Evolutionary conservation across 2,329 filamentous ascomycete species (phyloP).

Genomic region (Aspergillus oerlinghausenensis): DNA sequence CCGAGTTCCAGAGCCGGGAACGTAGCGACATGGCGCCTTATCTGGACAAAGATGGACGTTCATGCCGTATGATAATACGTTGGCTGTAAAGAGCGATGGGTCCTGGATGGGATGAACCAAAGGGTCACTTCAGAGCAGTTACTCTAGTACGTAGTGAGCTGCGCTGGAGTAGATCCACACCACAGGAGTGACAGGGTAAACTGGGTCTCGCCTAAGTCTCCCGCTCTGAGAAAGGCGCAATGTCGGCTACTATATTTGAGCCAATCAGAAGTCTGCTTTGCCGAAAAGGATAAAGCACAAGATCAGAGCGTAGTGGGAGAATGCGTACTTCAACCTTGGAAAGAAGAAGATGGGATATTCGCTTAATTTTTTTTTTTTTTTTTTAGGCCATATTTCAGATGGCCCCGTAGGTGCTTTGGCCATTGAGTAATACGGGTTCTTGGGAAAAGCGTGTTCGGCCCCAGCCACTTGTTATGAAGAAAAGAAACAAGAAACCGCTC

Average conservation of each 20-base stretch:
- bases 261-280: constrained; percentile 33
- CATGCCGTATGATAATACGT: neutral
- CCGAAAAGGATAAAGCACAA: constrained; percentile 22
- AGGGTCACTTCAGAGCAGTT: neutral
- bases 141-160: neutral
- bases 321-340: neutral
- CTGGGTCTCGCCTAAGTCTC: constrained; percentile 33
- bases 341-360: neutral
- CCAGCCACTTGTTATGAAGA: neutral
- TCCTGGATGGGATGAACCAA: neutral
- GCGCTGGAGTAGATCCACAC: neutral
- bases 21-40: neutral
- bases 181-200: constrained; percentile 3
- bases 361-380: neutral
- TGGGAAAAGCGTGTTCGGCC: neutral
- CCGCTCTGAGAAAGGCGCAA: constrained; percentile 32
- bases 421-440: neutral
- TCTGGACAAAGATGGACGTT: neutral
- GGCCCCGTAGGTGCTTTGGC: neutral
- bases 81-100: neutral
- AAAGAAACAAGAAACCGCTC: neutral
- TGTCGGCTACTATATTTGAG: constrained; percentile 17
- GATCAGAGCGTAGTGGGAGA: neutral
- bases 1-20: neutral
- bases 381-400: neutral